phyloP scores from a whole-genome alignment of 1,284 basidiomycete genomes.

The Omphalotus olearius region DNA sequence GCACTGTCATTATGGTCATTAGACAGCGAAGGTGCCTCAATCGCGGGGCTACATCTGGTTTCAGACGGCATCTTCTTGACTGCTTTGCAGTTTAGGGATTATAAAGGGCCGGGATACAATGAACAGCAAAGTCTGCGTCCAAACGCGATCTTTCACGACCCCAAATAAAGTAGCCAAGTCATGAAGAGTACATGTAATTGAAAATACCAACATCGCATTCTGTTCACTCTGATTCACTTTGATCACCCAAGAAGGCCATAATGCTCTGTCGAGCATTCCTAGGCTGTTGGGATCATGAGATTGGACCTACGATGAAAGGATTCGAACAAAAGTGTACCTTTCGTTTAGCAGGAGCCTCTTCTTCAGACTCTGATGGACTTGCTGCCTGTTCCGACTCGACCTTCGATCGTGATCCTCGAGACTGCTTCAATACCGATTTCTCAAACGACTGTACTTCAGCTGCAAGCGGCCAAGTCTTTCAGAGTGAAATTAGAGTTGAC shows the following conservation, averaged over 20 bases:
- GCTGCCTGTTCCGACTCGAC: conserved; percentile 18
- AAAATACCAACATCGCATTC: neutral
- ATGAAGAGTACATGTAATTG: neutral
- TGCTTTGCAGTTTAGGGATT: conserved; percentile 30
- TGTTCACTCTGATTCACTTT: conserved; percentile 38
- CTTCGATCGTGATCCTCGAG: conserved; percentile 15
- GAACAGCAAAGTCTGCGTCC: conserved; percentile 22
- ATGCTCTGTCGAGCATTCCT: conserved; percentile 56
- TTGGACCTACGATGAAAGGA: conserved; percentile 13
- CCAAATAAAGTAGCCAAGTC: too few relatives aligned
- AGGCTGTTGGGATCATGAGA: conserved; percentile 20
- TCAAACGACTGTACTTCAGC: conserved; percentile 68
- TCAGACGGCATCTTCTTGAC: conserved; percentile 39
- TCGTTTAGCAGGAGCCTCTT: conserved; percentile 32
- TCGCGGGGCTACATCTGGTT: conserved; percentile 35
- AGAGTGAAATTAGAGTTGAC: conserved; percentile 1
- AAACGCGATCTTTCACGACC: neutral
- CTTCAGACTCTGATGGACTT: conserved; percentile 23
- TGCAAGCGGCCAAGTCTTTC: conserved; percentile 20
- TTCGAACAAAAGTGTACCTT: conserved; percentile 26
- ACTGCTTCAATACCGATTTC: conserved; percentile 27
- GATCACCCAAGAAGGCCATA: conserved; percentile 64
- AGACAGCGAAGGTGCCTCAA: conserved; percentile 34
- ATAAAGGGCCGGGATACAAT: conserved; percentile 25
- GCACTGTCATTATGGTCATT: conserved; percentile 46